These are phyloP conservation scores for Penicillium maclennaniae DNA, from an alignment of 495 filamentous ascomycete species.

Conservation along the genomic window DNA sequence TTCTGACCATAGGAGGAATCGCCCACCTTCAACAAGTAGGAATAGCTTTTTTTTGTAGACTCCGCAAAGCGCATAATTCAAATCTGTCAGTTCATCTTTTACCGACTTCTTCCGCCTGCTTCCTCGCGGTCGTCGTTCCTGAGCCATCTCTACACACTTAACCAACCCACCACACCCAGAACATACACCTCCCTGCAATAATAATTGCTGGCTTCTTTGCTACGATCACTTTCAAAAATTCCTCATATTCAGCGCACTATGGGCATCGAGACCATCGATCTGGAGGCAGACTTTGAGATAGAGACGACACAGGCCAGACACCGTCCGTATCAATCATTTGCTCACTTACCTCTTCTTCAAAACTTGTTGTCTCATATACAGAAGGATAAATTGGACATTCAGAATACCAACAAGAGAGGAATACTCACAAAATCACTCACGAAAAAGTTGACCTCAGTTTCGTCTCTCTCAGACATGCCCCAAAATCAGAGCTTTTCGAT, in stretches of 20 bases:
- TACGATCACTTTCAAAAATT: neutral
- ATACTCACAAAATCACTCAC: neutral
- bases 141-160: no score
- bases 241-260: neutral
- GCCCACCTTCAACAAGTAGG: neutral
- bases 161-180: neutral
- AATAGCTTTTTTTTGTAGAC: neutral
- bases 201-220: neutral
- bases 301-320: neutral
- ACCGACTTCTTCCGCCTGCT: neutral
- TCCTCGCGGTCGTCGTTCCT: neutral
- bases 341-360: neutral
- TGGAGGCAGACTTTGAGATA: neutral
- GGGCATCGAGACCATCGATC: neutral
- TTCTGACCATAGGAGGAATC: neutral
- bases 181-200: neutral
- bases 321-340: neutral
- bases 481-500: neutral
- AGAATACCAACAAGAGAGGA: neutral
- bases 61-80: neutral
- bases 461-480: neutral
- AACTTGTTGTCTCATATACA: neutral
- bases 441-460: neutral
- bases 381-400: neutral
- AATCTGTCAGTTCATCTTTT: no score